A percentile compares a stretch with the other conserved stretches of the same genome.
phyloP scores from a whole-genome alignment of 2,329 filamentous ascomycete species.

The Pyricularia grisea region DNA sequence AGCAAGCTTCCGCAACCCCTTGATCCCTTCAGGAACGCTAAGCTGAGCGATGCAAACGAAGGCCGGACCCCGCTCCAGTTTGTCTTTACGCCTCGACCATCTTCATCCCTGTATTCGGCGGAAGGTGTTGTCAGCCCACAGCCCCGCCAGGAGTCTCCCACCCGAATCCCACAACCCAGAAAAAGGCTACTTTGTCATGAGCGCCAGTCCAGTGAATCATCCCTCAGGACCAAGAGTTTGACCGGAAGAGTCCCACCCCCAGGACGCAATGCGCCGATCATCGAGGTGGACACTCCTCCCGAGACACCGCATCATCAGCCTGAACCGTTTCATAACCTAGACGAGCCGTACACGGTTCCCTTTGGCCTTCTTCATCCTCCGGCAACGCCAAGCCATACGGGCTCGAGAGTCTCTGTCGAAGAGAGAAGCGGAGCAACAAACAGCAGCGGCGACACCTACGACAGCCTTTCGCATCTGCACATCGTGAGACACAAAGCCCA shows the following conservation, averaged over 20 bases:
- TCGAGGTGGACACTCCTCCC: not conserved
- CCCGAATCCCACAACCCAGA: not conserved
- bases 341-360: not conserved
- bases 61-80: not conserved
- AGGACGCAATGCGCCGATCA: not conserved
- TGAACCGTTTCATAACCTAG: not conserved
- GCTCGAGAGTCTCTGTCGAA: not conserved
- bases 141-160: not conserved
- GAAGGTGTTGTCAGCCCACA: not conserved
- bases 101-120: not conserved
- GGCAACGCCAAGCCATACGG: not conserved
- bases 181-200: not conserved
- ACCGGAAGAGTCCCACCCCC: not conserved
- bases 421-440: not conserved
- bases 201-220: not conserved
- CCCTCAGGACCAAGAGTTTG: not conserved
- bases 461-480: not conserved
- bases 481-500: not conserved
- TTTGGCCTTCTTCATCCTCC: not conserved
- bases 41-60: not conserved
- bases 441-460: slow-evolving; percentile 4
- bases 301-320: not conserved
- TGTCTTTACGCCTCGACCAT: not conserved
- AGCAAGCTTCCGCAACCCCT: not conserved
- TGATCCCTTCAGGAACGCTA: not conserved